Base-by-base conservation (phyloP, 352 stramenopile genomes). In the Pythium inflatum region DNA sequence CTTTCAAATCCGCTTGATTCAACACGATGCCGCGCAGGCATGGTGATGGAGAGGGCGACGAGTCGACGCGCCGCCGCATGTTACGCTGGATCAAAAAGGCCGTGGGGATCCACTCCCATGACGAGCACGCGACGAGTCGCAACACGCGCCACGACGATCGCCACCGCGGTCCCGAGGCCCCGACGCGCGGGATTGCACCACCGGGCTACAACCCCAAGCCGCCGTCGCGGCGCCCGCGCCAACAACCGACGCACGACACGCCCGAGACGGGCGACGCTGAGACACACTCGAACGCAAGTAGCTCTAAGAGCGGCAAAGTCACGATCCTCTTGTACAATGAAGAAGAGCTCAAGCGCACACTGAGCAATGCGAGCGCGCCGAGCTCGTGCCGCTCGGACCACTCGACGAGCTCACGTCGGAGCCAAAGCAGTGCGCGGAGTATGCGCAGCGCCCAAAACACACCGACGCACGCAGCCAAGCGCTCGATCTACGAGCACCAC, bases 41-140 rank as follows among this genome's bases (percentile, higher is more conserved):
- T n/a, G n/a, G n/a, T n/a, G n/a, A n/a, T n/a, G n/a, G n/a, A n/a
- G n/a, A n/a, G n/a, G 49, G 62, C 16, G 75, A 88, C 53, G 82
- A 88, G 45, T 81, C 74, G 60, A 90, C 82, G 71, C 82, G 82
- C 12, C 80, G 82, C 16, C 74, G 75, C 25, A 80, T 90, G 72
- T 78, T 90, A 65, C 80, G 80, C 36, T 90, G 82, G 82, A 80
- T 90, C 71, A 87, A 84, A 40, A 75, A 73, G 46, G 77, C 77
- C 36, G 80, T 90, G 46, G 76, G 77, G 28, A 62, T 81, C n/a
- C n/a, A n/a, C 33, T 43, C 36, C 27, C 12, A 41, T 0, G 49
- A 58, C 1, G 24, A 63, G 43, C 51, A 67, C n/a, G n/a, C 14
- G 63, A 75, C 27, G n/a, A 68, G 24, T 40, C 46, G 25, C 14